Evolutionary conservation across 495 filamentous ascomycete genomes (phyloP), one percentile per base, ranked within the genome.

Genomic region (Astrothelium subdiscretum): DNA sequence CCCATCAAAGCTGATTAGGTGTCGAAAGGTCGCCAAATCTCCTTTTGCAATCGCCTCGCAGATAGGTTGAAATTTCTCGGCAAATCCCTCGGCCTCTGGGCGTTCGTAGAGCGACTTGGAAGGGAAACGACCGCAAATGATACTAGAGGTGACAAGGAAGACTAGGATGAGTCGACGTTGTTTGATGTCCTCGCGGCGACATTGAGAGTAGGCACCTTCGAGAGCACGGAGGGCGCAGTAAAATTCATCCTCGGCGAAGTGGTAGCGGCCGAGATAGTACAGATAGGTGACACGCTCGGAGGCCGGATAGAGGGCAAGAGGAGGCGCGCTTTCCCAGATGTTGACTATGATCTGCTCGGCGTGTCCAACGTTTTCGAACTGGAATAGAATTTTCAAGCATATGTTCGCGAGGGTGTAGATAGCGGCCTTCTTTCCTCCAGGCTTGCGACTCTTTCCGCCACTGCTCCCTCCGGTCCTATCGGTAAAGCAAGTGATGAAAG

Each of bases 331-430:
- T 38, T 89, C 84, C 65, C 83, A 86, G 68, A 97, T 90, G 68
- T 95, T 95, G 64, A 85, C 87, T 71, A 96, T 91, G 73, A 97
- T 89, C 64, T 91, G 89, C 58, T 89, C 85, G 13, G 89, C 92
- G 42, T 85, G 73, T 26, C 80, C 75, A 0, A 80, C 83, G 69
- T 86, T 87, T 31, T 79, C 76, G 68, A 83, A 83, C 80, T 87
- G 87, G 68, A 96, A 95, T 11, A 96, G 81, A 1, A 97, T 80
- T 73, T 92, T 95, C 31, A 97, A 74, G 22, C 91, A 91, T 31
- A 96, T 77, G 66, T 97, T 97, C 8, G 92, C 92, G 75, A 95
- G 90, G 8, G 86, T 79, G 69, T 97, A 95, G 48, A 96, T 92
- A 0, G 89, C 92, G 18, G 86, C 76, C 66, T 92, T 89, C 72